Percentiles rank a stretch among this genome's conserved stretches.
These are phyloP conservation scores for Globisporangium barbulae DNA, from an alignment of 352 stramenopile genomes.

Conservation along the genomic window DNA sequence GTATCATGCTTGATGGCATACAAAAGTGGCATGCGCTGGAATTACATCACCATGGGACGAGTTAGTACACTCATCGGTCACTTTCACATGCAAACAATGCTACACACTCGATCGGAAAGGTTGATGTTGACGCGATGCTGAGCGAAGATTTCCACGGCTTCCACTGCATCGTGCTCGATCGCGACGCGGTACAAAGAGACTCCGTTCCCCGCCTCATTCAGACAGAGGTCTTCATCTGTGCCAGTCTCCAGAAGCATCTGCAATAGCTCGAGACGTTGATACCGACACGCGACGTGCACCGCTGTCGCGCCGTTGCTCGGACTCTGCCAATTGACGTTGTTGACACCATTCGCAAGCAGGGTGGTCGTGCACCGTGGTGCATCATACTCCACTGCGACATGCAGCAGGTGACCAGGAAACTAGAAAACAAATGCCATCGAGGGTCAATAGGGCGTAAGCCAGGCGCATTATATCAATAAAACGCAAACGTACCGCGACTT, in stretches of 20 bases:
- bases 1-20: background rate
- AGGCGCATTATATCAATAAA: background rate
- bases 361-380: background rate
- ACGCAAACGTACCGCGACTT: background rate
- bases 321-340: background rate
- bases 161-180: background rate
- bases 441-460: no score
- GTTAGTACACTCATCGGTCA: background rate
- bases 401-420: background rate
- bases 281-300: background rate
- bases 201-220: background rate
- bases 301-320: background rate
- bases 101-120: slow-evolving; percentile 3
- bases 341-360: background rate
- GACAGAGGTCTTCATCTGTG: background rate
- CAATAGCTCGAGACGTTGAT: background rate
- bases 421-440: background rate
- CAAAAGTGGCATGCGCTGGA: background rate
- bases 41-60: no score
- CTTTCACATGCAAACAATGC: background rate
- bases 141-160: background rate
- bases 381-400: slow-evolving; percentile 9
- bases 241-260: background rate
- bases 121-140: background rate
- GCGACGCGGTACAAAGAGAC: background rate